Base-by-base conservation (phyloP, 2,329 filamentous ascomycete species). In the Colletotrichum eremochloae region DNA sequence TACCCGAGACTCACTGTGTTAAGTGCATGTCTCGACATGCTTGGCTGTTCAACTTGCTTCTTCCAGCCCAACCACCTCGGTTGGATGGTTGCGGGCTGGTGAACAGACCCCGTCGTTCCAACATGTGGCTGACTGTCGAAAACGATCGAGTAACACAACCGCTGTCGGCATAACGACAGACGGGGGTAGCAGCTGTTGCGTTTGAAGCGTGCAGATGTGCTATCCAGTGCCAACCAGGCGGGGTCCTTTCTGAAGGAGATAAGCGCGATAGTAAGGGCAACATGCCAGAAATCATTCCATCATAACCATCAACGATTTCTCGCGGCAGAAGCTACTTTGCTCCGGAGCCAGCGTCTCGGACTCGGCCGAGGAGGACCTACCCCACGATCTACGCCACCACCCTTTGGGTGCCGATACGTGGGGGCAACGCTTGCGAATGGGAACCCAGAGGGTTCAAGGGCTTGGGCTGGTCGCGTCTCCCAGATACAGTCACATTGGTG, bases 261-360 rank as follows among this genome's bases (percentile, higher is more conserved):
- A 88, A 87, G 85, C 85, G 86, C 84, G 86, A 87, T 88, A 88
- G 85, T 86, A 86, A 86, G 85, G 75, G 82, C 82, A 76, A 77
- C 71, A 80, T 82, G 80, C 81, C 78, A 42, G 46, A 75, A 61
- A 74, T 68, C 62, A 64, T 72, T 53, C 57, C 50, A 44, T 57
- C 31, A 72, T 15, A 48, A 48, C 52, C 42, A 52, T 46, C 65
- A 73, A 61, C 40, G 63, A 63, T 61, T 62, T 64, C 67, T 56
- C 78, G 66, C 78, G 81, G 80, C 80, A 82, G 81, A 82, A 78
- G 82, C 80, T 78, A 86, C 84, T 86, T 86, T 86, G 86, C 86
- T 85, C 86, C 84, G 85, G 83, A 87, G 86, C 86, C 86, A 88
- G 86, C 86, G 77, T 85, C 85, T 85, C 82, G 86, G 86, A 87